Evolutionary conservation across 1,139 yeast species (phyloP), one percentile per base, ranked within the genome.

Genomic region (Komagataea norvegica): DNA sequence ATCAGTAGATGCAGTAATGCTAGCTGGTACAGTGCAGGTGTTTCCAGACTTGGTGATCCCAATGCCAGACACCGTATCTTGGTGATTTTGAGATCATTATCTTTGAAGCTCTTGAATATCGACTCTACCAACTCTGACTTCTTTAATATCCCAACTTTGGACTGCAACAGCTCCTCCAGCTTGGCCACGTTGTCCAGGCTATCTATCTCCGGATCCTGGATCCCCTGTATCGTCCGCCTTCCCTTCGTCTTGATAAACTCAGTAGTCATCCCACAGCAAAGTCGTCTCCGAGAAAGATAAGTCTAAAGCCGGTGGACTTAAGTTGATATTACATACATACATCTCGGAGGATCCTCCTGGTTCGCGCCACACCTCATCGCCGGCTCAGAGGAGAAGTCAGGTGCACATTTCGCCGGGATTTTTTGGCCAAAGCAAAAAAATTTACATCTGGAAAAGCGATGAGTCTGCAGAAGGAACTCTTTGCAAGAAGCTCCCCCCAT

Each of bases 61-160:
- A 84, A 61, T 0, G 93, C 95, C 25, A 84, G 59, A 52, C 93
- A 84, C 50, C 88, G 64, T 37, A 83, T 67, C 18, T 45, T 49
- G 2, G 52, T 48, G 31, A 58, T 56, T 20, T 25, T 40, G 9
- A 10, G n/a, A 9, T n/a, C 27, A 8, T 38, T 30, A 15, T 14
- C 30, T 11, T 37, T 28, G 16, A 60, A 27, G 1, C 46, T 23
- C 3, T 43, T 32, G 1, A 32, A n/a, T 7, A 64, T 43, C 25
- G 59, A 59, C 6, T 38, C 14, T 31, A 54, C 54, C 37, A 68
- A 56, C 1, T 31, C 27, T 4, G 70, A 64, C 2, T 37, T 38
- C 14, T 42, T 41, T 2, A 67, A 33, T 3, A 35, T 34, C 4
- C 39, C 40, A 32, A 56, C 31, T 28, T 45, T 46, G 6, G 36